Conservation (phyloP, 2,329 filamentous ascomycete genomes). For the Pseudohalonectria lignicola region DNA sequence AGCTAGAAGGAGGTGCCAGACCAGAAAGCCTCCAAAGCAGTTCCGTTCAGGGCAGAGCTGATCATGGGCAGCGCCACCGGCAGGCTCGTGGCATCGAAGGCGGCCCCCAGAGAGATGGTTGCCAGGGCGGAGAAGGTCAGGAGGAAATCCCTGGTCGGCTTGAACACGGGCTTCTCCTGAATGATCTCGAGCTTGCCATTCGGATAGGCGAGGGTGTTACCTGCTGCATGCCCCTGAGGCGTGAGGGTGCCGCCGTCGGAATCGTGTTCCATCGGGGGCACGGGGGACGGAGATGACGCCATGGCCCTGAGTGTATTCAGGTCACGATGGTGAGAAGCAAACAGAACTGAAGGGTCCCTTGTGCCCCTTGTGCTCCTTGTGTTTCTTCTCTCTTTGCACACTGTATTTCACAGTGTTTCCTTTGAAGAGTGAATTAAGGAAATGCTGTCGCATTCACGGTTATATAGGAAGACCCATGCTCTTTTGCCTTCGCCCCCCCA, state of each 20-base stretch:
- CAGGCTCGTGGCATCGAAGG: constrained; percentile 55
- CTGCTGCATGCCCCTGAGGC: constrained; percentile 4
- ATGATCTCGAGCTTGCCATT: constrained; percentile 8
- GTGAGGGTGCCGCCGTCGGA: constrained; percentile 5
- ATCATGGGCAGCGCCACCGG: constrained; percentile 49
- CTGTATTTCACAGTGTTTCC: too few species aligned
- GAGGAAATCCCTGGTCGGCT: constrained; percentile 23
- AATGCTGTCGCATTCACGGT: too few species aligned
- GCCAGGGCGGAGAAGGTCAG: constrained; percentile 39
- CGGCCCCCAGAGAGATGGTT: constrained; percentile 48
- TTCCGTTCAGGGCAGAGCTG: constrained; percentile 36
- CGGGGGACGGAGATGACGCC: too few species aligned
- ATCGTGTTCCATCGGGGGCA: not conserved
- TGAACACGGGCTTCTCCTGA: constrained; percentile 14
- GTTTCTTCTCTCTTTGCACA: too few species aligned
- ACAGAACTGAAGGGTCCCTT: too few species aligned
- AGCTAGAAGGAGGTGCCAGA: constrained; percentile 60
- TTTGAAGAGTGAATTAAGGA: too few species aligned
- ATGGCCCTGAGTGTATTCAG: too few species aligned
- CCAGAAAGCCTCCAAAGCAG: constrained; percentile 57
- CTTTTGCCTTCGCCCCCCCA: too few species aligned
- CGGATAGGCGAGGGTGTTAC: constrained; percentile 3
- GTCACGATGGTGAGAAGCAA: too few species aligned
- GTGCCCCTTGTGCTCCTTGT: too few species aligned
- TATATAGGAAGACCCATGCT: too few species aligned